A percentile compares a stretch with the other conserved stretches of the same genome.
phyloP scores from a whole-genome alignment of 2,329 filamentous ascomycete species.

The Sphaerulina vaccinii region DNA sequence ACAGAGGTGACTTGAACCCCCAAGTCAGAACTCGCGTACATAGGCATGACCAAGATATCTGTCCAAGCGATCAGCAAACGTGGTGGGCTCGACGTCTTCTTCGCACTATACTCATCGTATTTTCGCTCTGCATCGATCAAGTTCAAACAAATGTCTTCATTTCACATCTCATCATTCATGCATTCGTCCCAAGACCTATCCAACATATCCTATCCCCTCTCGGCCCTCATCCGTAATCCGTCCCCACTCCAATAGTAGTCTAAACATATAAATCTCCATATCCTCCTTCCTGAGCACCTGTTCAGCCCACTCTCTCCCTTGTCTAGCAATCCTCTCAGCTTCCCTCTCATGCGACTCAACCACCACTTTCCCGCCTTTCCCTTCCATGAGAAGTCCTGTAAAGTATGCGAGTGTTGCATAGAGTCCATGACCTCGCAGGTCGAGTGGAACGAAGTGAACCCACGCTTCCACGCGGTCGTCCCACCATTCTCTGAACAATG shows the following conservation, averaged over 20 bases:
- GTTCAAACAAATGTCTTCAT: too few relatives aligned
- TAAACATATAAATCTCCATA: conserved; percentile 78
- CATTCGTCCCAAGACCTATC: neutral
- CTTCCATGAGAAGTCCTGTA: conserved; percentile 53
- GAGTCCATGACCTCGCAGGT: conserved; percentile 69
- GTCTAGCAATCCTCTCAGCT: conserved; percentile 63
- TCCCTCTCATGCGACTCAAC: conserved; percentile 44
- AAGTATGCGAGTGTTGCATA: conserved; percentile 77
- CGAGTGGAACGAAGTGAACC: conserved; percentile 78
- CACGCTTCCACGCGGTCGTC: conserved; percentile 71
- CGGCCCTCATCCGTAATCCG: conserved; percentile 63
- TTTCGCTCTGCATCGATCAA: too few relatives aligned
- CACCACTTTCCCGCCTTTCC: conserved; percentile 40
- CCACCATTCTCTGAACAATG: conserved; percentile 77
- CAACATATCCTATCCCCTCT: conserved; percentile 44
- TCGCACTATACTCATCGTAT: too few relatives aligned
- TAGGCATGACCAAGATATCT: too few relatives aligned
- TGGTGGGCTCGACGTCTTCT: too few relatives aligned
- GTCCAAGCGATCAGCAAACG: too few relatives aligned
- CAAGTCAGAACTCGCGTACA: too few relatives aligned
- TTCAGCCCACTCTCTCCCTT: conserved; percentile 64
- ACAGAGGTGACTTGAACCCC: too few relatives aligned
- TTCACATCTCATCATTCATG: neutral
- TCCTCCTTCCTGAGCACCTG: conserved; percentile 67
- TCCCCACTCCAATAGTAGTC: conserved; percentile 75